A percentile compares a stretch with the other conserved stretches of the same genome.
phyloP scores from a whole-genome alignment of 2,329 filamentous ascomycete species.

The Fusarium coicis region DNA sequence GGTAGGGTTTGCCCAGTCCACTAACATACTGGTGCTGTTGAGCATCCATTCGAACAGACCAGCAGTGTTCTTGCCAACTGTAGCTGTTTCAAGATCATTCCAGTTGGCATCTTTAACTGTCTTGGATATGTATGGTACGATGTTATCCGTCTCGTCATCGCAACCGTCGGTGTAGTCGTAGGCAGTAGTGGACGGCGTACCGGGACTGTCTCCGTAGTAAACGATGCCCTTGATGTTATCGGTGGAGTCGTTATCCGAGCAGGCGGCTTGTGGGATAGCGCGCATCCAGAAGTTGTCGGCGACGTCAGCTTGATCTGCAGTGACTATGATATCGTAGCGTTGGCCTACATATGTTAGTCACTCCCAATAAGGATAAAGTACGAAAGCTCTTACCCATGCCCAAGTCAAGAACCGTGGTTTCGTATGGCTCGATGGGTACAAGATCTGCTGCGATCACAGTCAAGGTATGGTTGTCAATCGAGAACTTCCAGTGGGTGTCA shows the following conservation, averaged over 20 bases:
- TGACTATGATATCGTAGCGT: constrained; percentile 59
- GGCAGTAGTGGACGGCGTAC: constrained; percentile 10
- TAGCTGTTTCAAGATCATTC: constrained; percentile 14
- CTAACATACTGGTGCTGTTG: constrained; percentile 11
- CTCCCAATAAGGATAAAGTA: fast-evolving
- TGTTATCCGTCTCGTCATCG: constrained; percentile 49
- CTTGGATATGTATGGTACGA: constrained; percentile 50
- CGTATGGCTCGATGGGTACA: constrained; percentile 67
- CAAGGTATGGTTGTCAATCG: constrained; percentile 66
- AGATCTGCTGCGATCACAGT: constrained; percentile 69
- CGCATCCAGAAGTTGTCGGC: constrained; percentile 60
- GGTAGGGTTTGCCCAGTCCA: constrained; percentile 13
- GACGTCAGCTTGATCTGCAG: constrained; percentile 49
- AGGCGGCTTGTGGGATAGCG: constrained; percentile 55
- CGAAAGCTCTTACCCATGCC: constrained; percentile 27
- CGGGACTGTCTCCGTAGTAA: constrained; percentile 49
- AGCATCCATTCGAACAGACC: constrained; percentile 17
- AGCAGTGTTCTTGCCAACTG: constrained; percentile 5
- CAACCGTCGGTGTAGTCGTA: constrained; percentile 42
- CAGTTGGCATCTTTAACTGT: constrained; percentile 46
- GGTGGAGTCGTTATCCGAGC: constrained; percentile 52
- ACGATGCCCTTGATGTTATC: constrained; percentile 62
- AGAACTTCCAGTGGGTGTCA: constrained; percentile 59
- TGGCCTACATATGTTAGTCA: constrained; percentile 47
- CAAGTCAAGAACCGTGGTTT: constrained; percentile 50